A percentile compares a stretch with the other conserved stretches of the same genome.
These are phyloP conservation scores for Infundibulicybe gibba DNA, from an alignment of 768 basidiomycete genomes.

Conservation along the genomic window DNA sequence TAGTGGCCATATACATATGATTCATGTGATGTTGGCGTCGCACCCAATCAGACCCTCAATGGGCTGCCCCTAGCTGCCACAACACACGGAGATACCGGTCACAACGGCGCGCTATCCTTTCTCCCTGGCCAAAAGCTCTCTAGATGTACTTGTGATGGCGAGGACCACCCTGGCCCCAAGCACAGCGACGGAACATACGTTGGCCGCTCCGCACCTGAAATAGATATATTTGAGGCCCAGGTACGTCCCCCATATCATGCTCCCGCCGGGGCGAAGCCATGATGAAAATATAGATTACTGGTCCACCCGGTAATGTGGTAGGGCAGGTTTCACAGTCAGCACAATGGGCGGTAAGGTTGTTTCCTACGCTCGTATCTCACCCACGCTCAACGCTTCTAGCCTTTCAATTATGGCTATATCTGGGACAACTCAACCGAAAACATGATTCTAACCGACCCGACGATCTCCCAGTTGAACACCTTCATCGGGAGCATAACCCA, in stretches of 20 bases:
- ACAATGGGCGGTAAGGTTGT: constrained; percentile 63
- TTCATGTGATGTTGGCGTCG: constrained; percentile 77
- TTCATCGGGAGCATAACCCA: constrained; percentile 70
- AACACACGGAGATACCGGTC: constrained; percentile 47
- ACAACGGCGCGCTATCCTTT: constrained; percentile 48
- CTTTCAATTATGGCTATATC: constrained; percentile 67
- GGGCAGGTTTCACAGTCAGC: constrained; percentile 78
- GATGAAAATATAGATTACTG: constrained; percentile 39
- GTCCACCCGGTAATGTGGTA: constrained; percentile 25
- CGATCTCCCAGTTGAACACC: constrained; percentile 51
- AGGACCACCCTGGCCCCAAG: constrained; percentile 77
- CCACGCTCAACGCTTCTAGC: constrained; percentile 29
- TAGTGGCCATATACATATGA: constrained; percentile 83
- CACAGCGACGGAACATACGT: constrained; percentile 68
- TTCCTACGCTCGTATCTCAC: constrained; percentile 3
- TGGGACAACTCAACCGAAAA: constrained; percentile 63
- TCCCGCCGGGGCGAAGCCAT: constrained; percentile 7
- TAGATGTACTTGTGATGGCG: constrained; percentile 75
- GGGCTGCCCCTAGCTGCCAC: constrained; percentile 60
- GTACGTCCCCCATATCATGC: constrained; percentile 15
- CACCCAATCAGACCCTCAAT: constrained; percentile 69
- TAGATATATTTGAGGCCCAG: constrained; percentile 85
- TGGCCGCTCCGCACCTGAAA: constrained; percentile 81
- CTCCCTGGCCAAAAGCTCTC: constrained; percentile 78
- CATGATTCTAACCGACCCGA: constrained; percentile 49